A percentile compares a stretch with the other conserved stretches of the same genome.
Evolutionary conservation across 2,329 filamentous ascomycete genomes (phyloP).

Genomic region (Fusarium haematococcum): DNA sequence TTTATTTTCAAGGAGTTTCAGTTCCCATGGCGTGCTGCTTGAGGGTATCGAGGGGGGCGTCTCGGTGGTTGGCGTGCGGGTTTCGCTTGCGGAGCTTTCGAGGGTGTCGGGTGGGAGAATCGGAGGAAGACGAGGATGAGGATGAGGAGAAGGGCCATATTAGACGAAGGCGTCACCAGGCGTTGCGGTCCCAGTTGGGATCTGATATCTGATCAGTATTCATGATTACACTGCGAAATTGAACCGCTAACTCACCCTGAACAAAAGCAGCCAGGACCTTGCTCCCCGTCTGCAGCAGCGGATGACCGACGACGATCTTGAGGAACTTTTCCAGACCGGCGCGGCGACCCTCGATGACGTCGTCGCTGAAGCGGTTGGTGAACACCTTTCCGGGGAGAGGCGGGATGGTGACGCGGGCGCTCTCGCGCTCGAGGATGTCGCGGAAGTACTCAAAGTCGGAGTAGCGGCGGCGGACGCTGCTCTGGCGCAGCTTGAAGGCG

Average conservation of each 20-base stretch:
- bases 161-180: slow-evolving; percentile 71
- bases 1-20: not conserved
- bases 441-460: slow-evolving; percentile 99
- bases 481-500: slow-evolving; percentile 94
- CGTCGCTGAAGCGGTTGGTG: slow-evolving; percentile 96
- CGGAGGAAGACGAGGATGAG: slow-evolving; percentile 25
- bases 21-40: slow-evolving; percentile 2
- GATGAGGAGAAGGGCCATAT: slow-evolving; percentile 40
- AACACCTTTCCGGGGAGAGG: slow-evolving; percentile 97
- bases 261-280: slow-evolving; percentile 97
- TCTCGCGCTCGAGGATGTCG: slow-evolving; percentile 96
- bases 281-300: slow-evolving; percentile 94
- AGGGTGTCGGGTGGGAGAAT: slow-evolving; percentile 26
- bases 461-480: slow-evolving; percentile 90
- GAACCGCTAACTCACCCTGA: slow-evolving; percentile 73
- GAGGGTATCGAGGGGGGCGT: slow-evolving; percentile 35
- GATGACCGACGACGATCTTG: slow-evolving; percentile 97
- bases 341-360: slow-evolving; percentile 94
- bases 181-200: slow-evolving; percentile 91
- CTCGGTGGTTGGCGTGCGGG: slow-evolving; percentile 29
- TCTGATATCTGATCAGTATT: slow-evolving; percentile 58
- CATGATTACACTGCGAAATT: not conserved
- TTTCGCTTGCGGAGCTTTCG: slow-evolving; percentile 46
- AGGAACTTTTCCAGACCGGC: slow-evolving; percentile 95
- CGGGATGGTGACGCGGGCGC: slow-evolving; percentile 92